Evolutionary conservation across 2,329 filamentous ascomycete genomes (phyloP).

Genomic region (Trichoderma polysporum): DNA sequence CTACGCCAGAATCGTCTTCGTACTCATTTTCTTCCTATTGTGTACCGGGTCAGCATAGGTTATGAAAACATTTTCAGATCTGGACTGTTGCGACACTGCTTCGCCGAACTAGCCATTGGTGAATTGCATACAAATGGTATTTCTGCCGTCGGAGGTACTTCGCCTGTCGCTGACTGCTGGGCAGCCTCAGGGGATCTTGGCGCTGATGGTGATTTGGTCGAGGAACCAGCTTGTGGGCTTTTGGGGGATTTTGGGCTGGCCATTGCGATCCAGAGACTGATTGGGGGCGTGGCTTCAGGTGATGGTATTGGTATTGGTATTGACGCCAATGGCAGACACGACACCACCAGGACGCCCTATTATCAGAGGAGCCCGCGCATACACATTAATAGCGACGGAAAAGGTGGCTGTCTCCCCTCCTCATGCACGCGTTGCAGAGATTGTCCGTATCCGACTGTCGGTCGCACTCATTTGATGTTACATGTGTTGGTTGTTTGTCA

Average conservation of each 20-base stretch:
- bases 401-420: background rate
- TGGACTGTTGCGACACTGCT: background rate
- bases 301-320: background rate
- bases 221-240: background rate
- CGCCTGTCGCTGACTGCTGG: background rate
- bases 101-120: background rate
- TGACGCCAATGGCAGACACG: background rate
- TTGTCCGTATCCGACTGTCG: background rate
- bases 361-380: background rate
- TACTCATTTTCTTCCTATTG: background rate
- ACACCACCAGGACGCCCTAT: background rate
- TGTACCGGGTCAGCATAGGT: background rate
- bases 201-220: background rate
- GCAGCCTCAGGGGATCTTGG: constrained; percentile 1
- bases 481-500: constrained; percentile 9
- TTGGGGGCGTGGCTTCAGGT: background rate
- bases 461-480: no score
- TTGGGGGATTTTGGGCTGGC: background rate
- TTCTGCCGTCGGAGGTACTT: background rate
- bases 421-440: background rate
- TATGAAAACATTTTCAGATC: background rate
- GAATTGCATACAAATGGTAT: constrained; percentile 14
- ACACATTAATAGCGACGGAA: background rate
- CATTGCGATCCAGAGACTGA: constrained; percentile 1
- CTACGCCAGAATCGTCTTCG: constrained; percentile 6